A percentile compares a stretch with the other conserved stretches of the same genome.
phyloP scores from a whole-genome alignment of 2,329 filamentous ascomycete genomes.

The Botryotinia narcissicola region DNA sequence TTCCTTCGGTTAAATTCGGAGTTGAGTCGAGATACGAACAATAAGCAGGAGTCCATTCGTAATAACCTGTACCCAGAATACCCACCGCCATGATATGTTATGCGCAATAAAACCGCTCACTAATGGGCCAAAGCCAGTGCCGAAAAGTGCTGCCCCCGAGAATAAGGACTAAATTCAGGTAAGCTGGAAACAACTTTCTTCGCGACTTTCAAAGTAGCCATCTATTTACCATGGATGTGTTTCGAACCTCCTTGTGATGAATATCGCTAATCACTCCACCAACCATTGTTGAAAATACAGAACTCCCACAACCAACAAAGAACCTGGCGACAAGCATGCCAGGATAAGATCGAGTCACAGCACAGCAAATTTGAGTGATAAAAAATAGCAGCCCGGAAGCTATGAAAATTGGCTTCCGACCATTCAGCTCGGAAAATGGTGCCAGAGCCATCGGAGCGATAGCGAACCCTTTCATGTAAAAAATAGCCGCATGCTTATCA shows the following conservation, averaged over 20 bases:
- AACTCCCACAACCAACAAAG: conserved; percentile 72
- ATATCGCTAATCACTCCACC: conserved; percentile 90
- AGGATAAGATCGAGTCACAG: conserved; percentile 63
- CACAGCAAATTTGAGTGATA: conserved; percentile 68
- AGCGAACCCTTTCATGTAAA: conserved; percentile 54
- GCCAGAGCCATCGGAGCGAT: conserved; percentile 84
- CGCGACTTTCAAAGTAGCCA: no score
- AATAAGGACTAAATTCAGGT: conserved; percentile 56
- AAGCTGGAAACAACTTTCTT: neutral
- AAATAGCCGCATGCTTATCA: neutral
- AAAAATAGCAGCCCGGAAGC: conserved; percentile 70
- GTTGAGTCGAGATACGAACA: neutral
- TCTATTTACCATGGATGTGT: conserved; percentile 70
- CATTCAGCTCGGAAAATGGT: conserved; percentile 85
- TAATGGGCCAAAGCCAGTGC: conserved; percentile 76
- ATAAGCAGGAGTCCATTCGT: conserved; percentile 61
- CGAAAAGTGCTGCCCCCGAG: conserved; percentile 72
- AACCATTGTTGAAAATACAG: conserved; percentile 81
- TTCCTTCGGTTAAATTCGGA: neutral
- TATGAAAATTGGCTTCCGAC: conserved; percentile 79
- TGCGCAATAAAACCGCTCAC: conserved; percentile 68
- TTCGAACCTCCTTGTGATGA: conserved; percentile 74
- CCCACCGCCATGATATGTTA: conserved; percentile 74
- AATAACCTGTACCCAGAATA: conserved; percentile 84
- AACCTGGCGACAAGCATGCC: conserved; percentile 77